Evolutionary conservation across 257 asterid genomes (phyloP).

Genomic region (Datura wrightii): DNA sequence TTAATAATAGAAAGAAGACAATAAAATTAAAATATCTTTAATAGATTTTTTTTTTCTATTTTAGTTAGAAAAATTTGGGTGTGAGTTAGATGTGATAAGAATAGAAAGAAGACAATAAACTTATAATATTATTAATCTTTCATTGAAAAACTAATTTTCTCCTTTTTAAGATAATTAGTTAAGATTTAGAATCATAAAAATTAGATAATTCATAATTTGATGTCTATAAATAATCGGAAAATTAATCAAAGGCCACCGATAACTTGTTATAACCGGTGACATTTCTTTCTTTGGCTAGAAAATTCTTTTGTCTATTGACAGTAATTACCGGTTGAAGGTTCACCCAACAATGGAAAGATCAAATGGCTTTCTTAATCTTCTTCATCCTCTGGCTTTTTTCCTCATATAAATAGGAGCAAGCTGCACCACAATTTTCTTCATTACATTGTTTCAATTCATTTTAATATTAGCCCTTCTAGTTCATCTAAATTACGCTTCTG

Average conservation of each 20-base stretch:
- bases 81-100: too few relatives aligned
- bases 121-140: too few relatives aligned
- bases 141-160: too few relatives aligned
- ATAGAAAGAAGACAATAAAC: too few relatives aligned
- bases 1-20: too few relatives aligned
- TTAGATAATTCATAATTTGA: too few relatives aligned
- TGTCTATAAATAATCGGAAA: too few relatives aligned
- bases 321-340: background rate
- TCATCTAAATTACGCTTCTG: constrained; percentile 5
- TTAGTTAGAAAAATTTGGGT: too few relatives aligned
- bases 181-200: too few relatives aligned
- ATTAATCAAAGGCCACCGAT: background rate
- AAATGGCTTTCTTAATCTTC: constrained; percentile 12
- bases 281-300: background rate
- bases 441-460: background rate
- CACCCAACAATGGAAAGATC: background rate
- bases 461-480: background rate
- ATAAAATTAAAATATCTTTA: too few relatives aligned
- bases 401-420: constrained; percentile 28
- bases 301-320: background rate
- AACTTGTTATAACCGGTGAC: background rate
- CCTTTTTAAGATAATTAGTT: too few relatives aligned
- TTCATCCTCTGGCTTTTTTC: background rate
- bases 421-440: background rate
- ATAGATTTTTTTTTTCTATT: too few relatives aligned